These are phyloP conservation scores for Rhizoclosmatium globosum DNA, from an alignment of 192 early-diverging fungal species.

Conservation along the genomic window DNA sequence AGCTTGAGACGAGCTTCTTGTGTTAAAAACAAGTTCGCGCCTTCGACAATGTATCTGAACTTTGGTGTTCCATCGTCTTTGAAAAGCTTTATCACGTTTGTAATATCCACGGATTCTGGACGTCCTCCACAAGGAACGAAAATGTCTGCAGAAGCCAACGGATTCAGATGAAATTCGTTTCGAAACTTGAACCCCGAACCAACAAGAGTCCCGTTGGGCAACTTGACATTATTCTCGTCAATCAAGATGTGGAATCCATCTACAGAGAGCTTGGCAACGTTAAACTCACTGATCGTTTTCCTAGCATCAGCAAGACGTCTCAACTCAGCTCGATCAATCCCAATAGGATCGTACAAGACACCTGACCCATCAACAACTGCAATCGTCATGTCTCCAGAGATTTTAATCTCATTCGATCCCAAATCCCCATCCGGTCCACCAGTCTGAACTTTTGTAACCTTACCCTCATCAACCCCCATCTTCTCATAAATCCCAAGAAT, in stretches of 20 bases:
- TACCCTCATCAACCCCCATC: conserved; percentile 74
- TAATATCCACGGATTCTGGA: conserved; percentile 94
- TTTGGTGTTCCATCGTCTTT: conserved; percentile 82
- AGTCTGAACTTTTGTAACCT: conserved; percentile 90
- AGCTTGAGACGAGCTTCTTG: conserved; percentile 96
- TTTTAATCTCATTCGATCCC: conserved; percentile 98
- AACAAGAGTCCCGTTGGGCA: conserved; percentile 87
- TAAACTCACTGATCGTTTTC: conserved; percentile 90
- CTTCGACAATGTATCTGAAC: conserved; percentile 99
- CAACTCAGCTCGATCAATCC: conserved; percentile 90
- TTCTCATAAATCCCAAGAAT: conserved; percentile 90
- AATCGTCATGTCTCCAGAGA: conserved; percentile 94
- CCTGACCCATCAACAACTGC: conserved; percentile 96
- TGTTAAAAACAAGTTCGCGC: conserved; percentile 98
- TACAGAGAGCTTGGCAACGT: conserved; percentile 75
- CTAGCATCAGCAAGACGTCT: conserved; percentile 81
- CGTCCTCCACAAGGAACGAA: conserved; percentile 99
- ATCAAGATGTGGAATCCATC: conserved; percentile 93
- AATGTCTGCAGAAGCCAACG: conserved; percentile 78
- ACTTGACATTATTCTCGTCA: conserved; percentile 88
- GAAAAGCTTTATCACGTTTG: conserved; percentile 82
- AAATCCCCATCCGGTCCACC: conserved; percentile 98
- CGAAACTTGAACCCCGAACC: conserved; percentile 92
- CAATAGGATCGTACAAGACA: conserved; percentile 91
- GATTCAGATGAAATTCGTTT: conserved; percentile 95